Base-by-base conservation (phyloP, 768 basidiomycete species). In the Auricularia cornea region DNA sequence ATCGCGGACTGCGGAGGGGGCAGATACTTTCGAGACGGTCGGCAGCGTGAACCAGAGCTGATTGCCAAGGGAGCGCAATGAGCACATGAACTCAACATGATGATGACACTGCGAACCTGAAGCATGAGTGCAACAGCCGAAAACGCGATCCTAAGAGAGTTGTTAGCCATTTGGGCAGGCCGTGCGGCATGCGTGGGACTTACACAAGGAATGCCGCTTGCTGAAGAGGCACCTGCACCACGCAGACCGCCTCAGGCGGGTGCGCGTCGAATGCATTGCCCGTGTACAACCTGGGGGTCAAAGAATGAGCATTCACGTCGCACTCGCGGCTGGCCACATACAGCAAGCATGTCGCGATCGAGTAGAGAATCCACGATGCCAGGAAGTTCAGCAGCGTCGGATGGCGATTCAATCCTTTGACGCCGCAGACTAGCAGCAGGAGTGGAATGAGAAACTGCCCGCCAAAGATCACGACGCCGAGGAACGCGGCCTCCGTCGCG, bases 351-450 rank as follows among this genome's bases (percentile, higher is more conserved):
- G 54, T 57, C 26, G 54, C 54, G 28, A 57, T 5, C 6, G 54
- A 57, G 20, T 57, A 57, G 26, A 28, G 26, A 11, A 57, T 29
- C 35, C 60, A 31, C n/a, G 38, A 61, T 20, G 38, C 38, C 26
- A 48, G 41, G 32, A 56, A 56, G 18, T 52, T 23, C 8, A 56
- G 31, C 44, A 52, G n/a, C 26, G 56, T 31, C 5, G 33, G 62
- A 11, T 38, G n/a, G n/a, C 56, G 30, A 59, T 32, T 23, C 38
- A 28, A 33, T n/a, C 62, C 35, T n/a, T 52, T 6, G 38, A 62
- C 26, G 54, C 62, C 33, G 35, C 35, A 32, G 28, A 56, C 51
- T 35, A 56, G 30, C n/a, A 62, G 56, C 51, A 62, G 62, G 26
- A 62, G 20, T n/a, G 62, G 31, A 57, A 57, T 20, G 26, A 57